A percentile compares a stretch with the other conserved stretches of the same genome.
These are phyloP conservation scores for Leishmania tarentolae DNA, from an alignment of 208 protist genomes.

Conservation along the genomic window DNA sequence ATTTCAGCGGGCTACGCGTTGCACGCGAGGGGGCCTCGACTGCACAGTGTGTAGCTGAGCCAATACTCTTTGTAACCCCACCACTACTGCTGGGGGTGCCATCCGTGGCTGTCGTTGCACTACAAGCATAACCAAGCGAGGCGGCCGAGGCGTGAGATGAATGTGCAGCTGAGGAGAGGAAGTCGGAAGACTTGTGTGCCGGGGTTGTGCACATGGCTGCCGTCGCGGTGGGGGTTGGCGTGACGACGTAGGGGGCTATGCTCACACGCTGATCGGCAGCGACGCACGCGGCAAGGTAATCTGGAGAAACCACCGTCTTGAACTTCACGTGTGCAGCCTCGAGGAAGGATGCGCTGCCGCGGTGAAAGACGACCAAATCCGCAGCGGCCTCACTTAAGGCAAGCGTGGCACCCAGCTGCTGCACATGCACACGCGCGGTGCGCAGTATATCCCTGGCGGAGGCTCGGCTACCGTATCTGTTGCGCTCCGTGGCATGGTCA, in stretches of 20 bases:
- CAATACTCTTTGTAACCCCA: background rate
- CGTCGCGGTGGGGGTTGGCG: background rate
- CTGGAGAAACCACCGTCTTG: constrained; percentile 50
- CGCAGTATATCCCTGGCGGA: constrained; percentile 18
- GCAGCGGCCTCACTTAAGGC: constrained; percentile 55
- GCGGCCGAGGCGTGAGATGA: background rate
- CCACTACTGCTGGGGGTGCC: background rate
- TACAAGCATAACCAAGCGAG: background rate
- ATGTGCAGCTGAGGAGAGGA: background rate
- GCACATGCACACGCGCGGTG: constrained; percentile 18
- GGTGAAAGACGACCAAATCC: constrained; percentile 58
- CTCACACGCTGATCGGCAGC: constrained; percentile 26
- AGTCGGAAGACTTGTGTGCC: background rate
- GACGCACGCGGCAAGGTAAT: constrained; percentile 51
- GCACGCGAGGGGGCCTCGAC: background rate
- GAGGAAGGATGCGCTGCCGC: constrained; percentile 41
- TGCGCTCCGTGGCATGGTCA: constrained; percentile 4
- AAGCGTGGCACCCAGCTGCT: constrained; percentile 62
- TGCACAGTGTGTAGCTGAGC: background rate
- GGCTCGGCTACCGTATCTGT: background rate
- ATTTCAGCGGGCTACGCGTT: background rate
- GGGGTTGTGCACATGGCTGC: background rate
- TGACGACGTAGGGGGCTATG: constrained; percentile 26
- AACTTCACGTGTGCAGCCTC: constrained; percentile 21
- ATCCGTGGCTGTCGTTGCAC: background rate